phyloP scores from a whole-genome alignment of 495 filamentous ascomycete species.

The Clavariopsis aquatica region DNA sequence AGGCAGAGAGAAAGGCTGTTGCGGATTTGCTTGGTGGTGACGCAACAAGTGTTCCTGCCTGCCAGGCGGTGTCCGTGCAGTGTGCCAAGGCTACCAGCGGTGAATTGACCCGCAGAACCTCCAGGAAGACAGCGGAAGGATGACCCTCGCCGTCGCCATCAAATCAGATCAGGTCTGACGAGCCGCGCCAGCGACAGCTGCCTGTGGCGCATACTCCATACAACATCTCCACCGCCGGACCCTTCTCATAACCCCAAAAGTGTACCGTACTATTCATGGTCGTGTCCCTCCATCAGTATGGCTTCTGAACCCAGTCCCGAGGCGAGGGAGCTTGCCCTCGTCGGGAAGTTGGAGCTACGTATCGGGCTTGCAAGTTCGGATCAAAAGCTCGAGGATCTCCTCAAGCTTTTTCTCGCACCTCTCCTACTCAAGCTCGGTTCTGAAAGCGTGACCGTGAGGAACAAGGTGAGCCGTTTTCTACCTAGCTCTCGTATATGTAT shows the following conservation, averaged over 20 bases:
- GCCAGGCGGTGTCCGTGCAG: background rate
- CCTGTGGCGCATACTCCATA: conserved; percentile 27
- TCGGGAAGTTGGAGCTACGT: conserved; percentile 87
- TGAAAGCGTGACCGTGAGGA: conserved; percentile 75
- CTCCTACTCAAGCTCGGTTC: conserved; percentile 82
- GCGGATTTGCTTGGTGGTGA: background rate
- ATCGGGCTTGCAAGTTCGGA: conserved; percentile 87
- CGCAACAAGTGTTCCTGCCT: background rate
- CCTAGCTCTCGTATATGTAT: background rate
- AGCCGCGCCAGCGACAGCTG: conserved; percentile 29
- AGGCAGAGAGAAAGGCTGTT: background rate
- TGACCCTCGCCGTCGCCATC: background rate
- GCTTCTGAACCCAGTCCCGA: conserved; percentile 47
- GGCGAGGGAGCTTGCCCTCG: conserved; percentile 75
- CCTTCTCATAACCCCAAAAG: background rate
- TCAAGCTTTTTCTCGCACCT: conserved; percentile 77
- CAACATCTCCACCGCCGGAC: background rate
- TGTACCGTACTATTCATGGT: background rate
- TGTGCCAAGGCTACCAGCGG: background rate
- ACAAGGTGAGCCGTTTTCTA: conserved; percentile 62
- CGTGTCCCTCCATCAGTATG: conserved; percentile 22
- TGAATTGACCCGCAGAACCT: background rate
- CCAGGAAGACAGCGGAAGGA: background rate
- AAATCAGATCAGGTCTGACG: background rate
- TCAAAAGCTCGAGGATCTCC: conserved; percentile 70